Conservation (phyloP, 2,329 filamentous ascomycete species). For the Trichophyton verrucosum region DNA sequence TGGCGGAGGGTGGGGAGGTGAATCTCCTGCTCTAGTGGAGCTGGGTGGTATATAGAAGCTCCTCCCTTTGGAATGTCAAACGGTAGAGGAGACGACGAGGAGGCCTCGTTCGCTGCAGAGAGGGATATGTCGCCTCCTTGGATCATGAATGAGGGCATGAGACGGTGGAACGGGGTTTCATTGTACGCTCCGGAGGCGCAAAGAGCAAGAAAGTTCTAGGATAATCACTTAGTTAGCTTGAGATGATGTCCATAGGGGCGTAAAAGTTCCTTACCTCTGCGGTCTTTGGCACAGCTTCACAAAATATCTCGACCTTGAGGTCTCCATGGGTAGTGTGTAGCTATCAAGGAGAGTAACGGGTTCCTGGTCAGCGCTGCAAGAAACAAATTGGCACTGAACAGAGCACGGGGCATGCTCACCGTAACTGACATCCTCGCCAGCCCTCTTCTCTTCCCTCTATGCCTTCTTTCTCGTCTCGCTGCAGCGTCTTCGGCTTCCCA, state of each 20-base stretch:
- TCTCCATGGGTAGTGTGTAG: constrained; percentile 82
- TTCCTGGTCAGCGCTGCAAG: neutral
- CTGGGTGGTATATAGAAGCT: constrained; percentile 42
- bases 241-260: neutral
- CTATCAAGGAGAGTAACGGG: constrained; percentile 15
- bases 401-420: constrained; percentile 4
- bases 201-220: constrained; percentile 52
- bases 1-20: constrained; percentile 44
- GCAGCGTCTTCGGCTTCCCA: no score
- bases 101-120: constrained; percentile 21
- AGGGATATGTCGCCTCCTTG: constrained; percentile 47
- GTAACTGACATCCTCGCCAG: constrained; percentile 11
- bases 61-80: constrained; percentile 43
- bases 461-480: neutral
- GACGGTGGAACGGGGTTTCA: constrained; percentile 49
- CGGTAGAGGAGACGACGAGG: constrained; percentile 31
- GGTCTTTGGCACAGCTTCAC: constrained; percentile 85
- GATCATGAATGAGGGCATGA: constrained; percentile 52
- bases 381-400: neutral
- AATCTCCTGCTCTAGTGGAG: constrained; percentile 51
- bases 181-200: constrained; percentile 51
- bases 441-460: neutral
- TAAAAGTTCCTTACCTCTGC: constrained; percentile 50
- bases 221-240: neutral
- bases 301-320: constrained; percentile 93